These are phyloP conservation scores for Tetrastigma voinierianum DNA, from an alignment of 164 flowering plant genomes.

Conservation along the genomic window DNA sequence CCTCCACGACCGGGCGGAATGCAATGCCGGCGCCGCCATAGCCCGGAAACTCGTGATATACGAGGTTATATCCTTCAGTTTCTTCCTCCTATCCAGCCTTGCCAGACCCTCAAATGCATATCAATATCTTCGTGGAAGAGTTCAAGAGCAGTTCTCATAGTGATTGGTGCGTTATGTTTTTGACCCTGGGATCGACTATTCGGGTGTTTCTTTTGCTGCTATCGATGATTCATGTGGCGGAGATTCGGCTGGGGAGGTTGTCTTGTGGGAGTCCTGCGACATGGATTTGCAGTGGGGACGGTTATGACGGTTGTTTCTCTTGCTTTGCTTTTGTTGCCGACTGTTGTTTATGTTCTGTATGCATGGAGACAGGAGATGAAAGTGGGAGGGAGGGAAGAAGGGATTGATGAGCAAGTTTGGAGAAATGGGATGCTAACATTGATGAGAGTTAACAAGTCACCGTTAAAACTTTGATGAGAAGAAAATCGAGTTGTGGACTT, in stretches of 20 bases:
- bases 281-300: neutral
- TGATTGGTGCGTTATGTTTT: neutral
- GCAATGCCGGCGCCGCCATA: constrained; percentile 6
- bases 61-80: constrained; percentile 23
- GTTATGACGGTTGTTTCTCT: neutral
- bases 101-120: constrained; percentile 16
- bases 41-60: constrained; percentile 12
- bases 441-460: too few species aligned
- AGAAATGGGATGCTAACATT: too few species aligned
- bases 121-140: neutral
- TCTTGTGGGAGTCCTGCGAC: constrained; percentile 10
- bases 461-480: too few species aligned
- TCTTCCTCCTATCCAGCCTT: constrained; percentile 21
- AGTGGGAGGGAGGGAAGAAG: too few species aligned
- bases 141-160: neutral
- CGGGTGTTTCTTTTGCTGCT: constrained; percentile 7
- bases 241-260: constrained; percentile 15
- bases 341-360: neutral
- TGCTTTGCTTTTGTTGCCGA: neutral
- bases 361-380: neutral
- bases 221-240: constrained; percentile 13
- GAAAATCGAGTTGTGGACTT: too few species aligned
- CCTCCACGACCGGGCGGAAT: constrained; percentile 9
- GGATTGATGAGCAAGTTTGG: too few species aligned
- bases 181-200: neutral